Conservation (phyloP, 2,329 filamentous ascomycete species). For the Aspergillus novofumigatus region DNA sequence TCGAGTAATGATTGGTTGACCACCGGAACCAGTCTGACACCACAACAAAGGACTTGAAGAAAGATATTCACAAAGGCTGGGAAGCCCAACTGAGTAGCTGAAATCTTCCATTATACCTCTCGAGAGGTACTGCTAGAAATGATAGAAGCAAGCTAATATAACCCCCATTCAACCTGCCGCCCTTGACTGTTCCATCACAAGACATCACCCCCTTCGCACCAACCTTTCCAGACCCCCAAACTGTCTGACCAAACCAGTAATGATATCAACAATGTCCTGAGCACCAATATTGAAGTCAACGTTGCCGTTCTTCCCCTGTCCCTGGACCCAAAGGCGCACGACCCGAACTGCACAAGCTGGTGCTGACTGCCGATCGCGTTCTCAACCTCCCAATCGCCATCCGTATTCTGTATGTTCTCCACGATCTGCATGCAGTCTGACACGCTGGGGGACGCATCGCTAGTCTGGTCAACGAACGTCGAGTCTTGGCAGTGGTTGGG, state of each 20-base stretch:
- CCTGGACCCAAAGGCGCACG: conserved; percentile 34
- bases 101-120: too few relatives aligned
- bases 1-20: too few relatives aligned
- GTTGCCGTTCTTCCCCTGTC: conserved; percentile 20
- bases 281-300: conserved; percentile 22
- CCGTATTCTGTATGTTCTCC: conserved; percentile 28
- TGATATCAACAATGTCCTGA: conserved; percentile 37
- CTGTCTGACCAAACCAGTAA: conserved; percentile 25
- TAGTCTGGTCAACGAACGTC: conserved; percentile 32
- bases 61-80: too few relatives aligned
- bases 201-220: conserved; percentile 34
- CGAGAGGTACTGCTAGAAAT: too few relatives aligned
- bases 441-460: conserved; percentile 30
- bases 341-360: conserved; percentile 22
- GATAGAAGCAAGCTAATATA: conserved; percentile 13
- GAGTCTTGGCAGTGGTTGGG: conserved; percentile 14
- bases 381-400: conserved; percentile 12
- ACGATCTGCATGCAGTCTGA: conserved; percentile 34
- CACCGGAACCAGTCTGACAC: too few relatives aligned
- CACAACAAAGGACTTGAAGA: too few relatives aligned
- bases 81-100: too few relatives aligned
- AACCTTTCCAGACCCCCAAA: conserved; percentile 29
- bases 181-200: conserved; percentile 21
- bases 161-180: conserved; percentile 20
- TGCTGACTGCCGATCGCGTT: conserved; percentile 14